Percentiles rank a stretch among this genome's conserved stretches.
Conservation (phyloP, 164 flowering plant species). For the Stephania cephalantha region DNA sequence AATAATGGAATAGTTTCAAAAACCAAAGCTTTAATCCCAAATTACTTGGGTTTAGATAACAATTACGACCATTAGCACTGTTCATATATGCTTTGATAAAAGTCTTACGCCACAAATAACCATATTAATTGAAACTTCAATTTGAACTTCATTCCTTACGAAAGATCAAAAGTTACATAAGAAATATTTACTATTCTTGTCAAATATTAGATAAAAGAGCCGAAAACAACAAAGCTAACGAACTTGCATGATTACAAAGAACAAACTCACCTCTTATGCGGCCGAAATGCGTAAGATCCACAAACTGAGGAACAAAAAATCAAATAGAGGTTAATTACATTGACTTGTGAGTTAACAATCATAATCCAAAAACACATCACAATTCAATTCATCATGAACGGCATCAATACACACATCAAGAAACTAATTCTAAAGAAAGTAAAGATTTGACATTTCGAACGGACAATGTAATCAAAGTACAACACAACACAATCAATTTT, state of each 20-base stretch:
- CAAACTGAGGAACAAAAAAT: conserved; percentile 10
- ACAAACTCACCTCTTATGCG: conserved; percentile 17
- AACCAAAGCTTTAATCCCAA: too few relatives aligned
- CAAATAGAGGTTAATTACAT: conserved; percentile 1
- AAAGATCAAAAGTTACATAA: too few relatives aligned
- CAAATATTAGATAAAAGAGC: not conserved
- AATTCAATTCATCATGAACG: not conserved
- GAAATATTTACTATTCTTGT: not conserved
- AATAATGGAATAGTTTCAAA: too few relatives aligned
- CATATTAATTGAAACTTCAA: not conserved
- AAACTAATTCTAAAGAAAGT: too few relatives aligned
- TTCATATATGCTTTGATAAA: not conserved
- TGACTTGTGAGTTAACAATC: not conserved
- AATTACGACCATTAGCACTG: too few relatives aligned
- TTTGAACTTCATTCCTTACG: not conserved
- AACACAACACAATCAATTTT: too few relatives aligned
- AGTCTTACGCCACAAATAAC: not conserved
- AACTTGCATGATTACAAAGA: not conserved
- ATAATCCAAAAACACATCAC: not conserved
- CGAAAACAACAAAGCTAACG: not conserved
- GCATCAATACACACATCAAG: too few relatives aligned
- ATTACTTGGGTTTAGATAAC: too few relatives aligned
- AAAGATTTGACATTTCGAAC: too few relatives aligned
- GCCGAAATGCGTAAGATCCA: conserved; percentile 20
- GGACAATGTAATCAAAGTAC: too few relatives aligned